These are phyloP conservation scores for Fusarium sp. DNA, from an alignment of 2,329 filamentous ascomycete genomes.

Conservation along the genomic window DNA sequence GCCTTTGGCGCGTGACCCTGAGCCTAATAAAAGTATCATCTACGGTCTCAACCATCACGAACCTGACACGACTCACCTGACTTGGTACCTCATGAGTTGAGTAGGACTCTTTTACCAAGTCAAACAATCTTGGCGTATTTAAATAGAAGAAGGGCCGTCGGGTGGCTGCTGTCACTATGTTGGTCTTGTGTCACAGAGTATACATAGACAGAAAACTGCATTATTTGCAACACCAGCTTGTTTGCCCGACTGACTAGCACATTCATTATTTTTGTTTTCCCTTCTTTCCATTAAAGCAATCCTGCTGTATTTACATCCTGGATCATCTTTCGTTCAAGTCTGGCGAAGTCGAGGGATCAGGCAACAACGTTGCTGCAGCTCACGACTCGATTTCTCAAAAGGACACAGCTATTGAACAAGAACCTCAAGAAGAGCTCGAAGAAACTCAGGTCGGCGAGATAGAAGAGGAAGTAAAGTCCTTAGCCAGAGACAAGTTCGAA, in stretches of 20 bases:
- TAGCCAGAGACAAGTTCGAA: background rate
- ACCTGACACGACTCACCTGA: constrained; percentile 41
- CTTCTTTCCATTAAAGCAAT: background rate
- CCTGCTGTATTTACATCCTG: constrained; percentile 15
- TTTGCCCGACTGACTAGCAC: background rate
- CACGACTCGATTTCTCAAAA: constrained; percentile 18
- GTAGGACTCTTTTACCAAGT: background rate
- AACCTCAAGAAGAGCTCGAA: background rate
- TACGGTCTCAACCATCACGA: constrained; percentile 33
- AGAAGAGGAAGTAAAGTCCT: constrained; percentile 4
- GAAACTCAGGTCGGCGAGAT: constrained; percentile 1
- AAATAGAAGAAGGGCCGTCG: constrained; percentile 13
- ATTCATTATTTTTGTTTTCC: background rate
- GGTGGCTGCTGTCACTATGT: constrained; percentile 13
- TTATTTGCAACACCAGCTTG: constrained; percentile 28
- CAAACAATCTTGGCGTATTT: constrained; percentile 7
- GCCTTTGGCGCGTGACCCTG: constrained; percentile 29
- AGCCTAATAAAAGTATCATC: constrained; percentile 24
- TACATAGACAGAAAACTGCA: constrained; percentile 22
- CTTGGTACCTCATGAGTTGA: constrained; percentile 16
- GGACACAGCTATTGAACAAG: constrained; percentile 8
- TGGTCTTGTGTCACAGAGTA: constrained; percentile 21
- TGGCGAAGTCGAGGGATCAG: constrained; percentile 26
- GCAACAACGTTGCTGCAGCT: constrained; percentile 32
- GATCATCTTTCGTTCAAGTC: constrained; percentile 18